phyloP scores from a whole-genome alignment of 139 green algal genomes.

The Desmodesmus armatus region DNA sequence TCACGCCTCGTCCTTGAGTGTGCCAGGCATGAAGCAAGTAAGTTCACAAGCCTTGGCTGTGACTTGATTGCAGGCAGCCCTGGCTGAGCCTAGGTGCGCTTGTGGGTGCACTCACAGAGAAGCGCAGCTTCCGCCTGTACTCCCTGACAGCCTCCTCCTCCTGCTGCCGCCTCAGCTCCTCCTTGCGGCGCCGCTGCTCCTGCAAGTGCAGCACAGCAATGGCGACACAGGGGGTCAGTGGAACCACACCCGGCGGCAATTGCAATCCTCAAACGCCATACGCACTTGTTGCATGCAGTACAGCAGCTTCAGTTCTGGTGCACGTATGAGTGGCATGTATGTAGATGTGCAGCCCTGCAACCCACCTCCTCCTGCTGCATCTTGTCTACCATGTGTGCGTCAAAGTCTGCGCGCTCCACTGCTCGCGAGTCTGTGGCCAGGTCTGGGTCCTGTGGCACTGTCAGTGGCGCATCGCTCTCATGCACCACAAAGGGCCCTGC shows the following conservation, averaged over 20 bases:
- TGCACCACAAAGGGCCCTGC: slow-evolving; percentile 48
- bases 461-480: slow-evolving; percentile 48
- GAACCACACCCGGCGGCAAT: no score
- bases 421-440: slow-evolving; percentile 56
- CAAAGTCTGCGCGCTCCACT: slow-evolving; percentile 55
- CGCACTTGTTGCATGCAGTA: no score
- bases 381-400: slow-evolving; percentile 54
- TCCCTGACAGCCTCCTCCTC: slow-evolving; percentile 52
- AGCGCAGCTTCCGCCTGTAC: slow-evolving; percentile 49
- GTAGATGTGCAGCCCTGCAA: background rate
- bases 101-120: slow-evolving; percentile 49
- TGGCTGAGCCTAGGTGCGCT: no score
- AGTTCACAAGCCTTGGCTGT: background rate
- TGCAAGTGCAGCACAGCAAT: background rate
- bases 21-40: no score
- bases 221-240: no score
- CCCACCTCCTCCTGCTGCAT: slow-evolving; percentile 47
- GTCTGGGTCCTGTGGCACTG: slow-evolving; percentile 53
- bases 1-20: no score
- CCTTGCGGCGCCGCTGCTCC: slow-evolving; percentile 46
- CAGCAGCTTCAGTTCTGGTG: no score
- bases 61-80: background rate
- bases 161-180: slow-evolving; percentile 47
- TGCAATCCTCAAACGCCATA: no score
- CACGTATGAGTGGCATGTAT: background rate